Evolutionary conservation across 352 stramenopile species (phyloP).

Genomic region (Pythium pyrilobum): DNA sequence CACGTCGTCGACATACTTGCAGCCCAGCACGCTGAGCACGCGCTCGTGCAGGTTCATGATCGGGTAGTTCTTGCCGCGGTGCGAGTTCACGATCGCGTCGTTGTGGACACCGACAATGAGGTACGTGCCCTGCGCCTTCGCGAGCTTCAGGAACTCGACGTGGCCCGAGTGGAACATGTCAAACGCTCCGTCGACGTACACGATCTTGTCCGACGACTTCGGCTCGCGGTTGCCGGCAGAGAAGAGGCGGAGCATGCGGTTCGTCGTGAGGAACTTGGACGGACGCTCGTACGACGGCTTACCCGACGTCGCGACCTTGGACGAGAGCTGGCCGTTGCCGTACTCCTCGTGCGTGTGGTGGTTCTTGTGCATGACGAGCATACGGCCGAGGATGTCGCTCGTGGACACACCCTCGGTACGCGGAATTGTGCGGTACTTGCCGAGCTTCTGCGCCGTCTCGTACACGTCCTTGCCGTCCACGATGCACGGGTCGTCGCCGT

Average conservation of each 20-base stretch:
- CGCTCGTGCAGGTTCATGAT: slow-evolving; percentile 99
- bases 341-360: slow-evolving; percentile 86
- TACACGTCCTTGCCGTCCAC: slow-evolving; percentile 99
- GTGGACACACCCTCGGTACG: slow-evolving; percentile 96
- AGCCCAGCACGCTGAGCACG: slow-evolving; percentile 94
- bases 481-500: slow-evolving; percentile 99
- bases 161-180: slow-evolving; percentile 99
- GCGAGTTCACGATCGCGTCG: slow-evolving; percentile 89
- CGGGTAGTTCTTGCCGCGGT: slow-evolving; percentile 90
- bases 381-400: slow-evolving; percentile 98
- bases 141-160: slow-evolving; percentile 93
- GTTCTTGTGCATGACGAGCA: slow-evolving; percentile 96
- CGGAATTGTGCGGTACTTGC: slow-evolving; percentile 96
- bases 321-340: slow-evolving; percentile 74
- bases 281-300: slow-evolving; percentile 57
- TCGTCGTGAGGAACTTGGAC: slow-evolving; percentile 95
- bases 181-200: slow-evolving; percentile 98
- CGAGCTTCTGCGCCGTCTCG: slow-evolving; percentile 93
- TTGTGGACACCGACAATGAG: slow-evolving; percentile 97
- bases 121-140: slow-evolving; percentile 92
- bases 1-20: slow-evolving; percentile 97
- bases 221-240: slow-evolving; percentile 88
- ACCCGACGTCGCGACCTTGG: slow-evolving; percentile 45
- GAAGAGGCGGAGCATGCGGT: slow-evolving; percentile 92
- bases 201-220: slow-evolving; percentile 85